These are phyloP conservation scores for Populus ilicifolia DNA, from an alignment of 345 rosid species.

Conservation along the genomic window DNA sequence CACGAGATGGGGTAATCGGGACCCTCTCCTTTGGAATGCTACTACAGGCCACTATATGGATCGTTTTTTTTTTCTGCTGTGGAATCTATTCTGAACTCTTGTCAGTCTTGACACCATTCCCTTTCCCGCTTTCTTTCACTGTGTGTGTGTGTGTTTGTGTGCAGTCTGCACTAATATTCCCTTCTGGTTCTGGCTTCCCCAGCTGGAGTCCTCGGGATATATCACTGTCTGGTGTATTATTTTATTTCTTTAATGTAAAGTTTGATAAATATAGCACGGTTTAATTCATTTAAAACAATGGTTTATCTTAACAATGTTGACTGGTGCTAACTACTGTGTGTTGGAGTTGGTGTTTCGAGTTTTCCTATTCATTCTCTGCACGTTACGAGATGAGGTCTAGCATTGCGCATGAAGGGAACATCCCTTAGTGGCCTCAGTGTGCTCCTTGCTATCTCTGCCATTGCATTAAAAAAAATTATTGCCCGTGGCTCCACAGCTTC, in stretches of 20 bases:
- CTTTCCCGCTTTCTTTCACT: not conserved
- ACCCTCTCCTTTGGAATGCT: not conserved
- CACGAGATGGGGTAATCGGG: slow-evolving; percentile 16
- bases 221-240: not conserved
- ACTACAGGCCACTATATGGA: not conserved
- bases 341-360: slow-evolving; percentile 9
- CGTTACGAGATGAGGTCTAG: not conserved
- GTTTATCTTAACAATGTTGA: not conserved
- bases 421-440: slow-evolving; percentile 15
- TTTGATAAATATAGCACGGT: not conserved
- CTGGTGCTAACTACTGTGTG: not conserved
- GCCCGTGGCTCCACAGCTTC: not conserved
- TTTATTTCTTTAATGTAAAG: not conserved
- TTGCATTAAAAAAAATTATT: not conserved
- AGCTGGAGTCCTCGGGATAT: slow-evolving; percentile 12
- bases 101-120: slow-evolving; percentile 29
- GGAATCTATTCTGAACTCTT: slow-evolving; percentile 43
- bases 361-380: slow-evolving; percentile 35
- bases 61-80: slow-evolving; percentile 14
- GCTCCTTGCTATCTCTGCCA: slow-evolving; percentile 3
- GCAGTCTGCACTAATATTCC: slow-evolving; percentile 39
- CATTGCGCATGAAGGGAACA: slow-evolving; percentile 17
- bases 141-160: not conserved
- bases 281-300: not conserved
- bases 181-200: slow-evolving; percentile 22